Evolutionary conservation across 306 rosid genomes (phyloP), one percentile per base, ranked within the genome.

Genomic region (Cicer judaicum): DNA sequence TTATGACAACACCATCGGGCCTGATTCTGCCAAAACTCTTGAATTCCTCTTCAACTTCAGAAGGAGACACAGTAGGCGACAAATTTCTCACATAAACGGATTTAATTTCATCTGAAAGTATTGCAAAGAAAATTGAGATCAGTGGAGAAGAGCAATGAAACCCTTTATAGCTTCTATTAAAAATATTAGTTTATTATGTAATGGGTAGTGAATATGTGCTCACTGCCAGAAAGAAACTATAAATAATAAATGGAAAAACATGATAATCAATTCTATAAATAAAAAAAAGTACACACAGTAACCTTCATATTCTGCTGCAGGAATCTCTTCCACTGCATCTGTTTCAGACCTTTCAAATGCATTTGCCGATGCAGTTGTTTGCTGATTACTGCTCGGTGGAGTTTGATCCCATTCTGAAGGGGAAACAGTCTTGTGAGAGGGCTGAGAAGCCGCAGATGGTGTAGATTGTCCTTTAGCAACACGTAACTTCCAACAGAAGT

Each of bases 21-120:
- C 90, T 86, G 72, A 94, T 90, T 79, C 82, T 84, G 38, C 99
- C 99, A 78, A 94, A 94, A 73, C 84, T 85, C 81, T 80, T 84
- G 75, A 94, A 92, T 77, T 88, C 93, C 78, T 88, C 93, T 86
- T 90, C 97, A 55, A 94, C 85, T 82, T 94, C 97, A 70, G 84
- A 79, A 48, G 89, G 88, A 80, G 94, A 86, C 63, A 88, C 96
- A 2, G 90, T 82, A 24, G 97, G 89, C 6, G 85, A 82, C 87
- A 94, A 73, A 84, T 92, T 94, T 80, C 96, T 89, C 72, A 94
- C 99, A 74, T 92, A 94, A 64, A 94, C 95, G 54, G 99, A 94
- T 85, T 87, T 92, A 59, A 91, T 87, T 86, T 88, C 97, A 48
- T 85, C 99, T 94, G 83, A 81, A 81, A 81, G 69, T 53, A 80